Base-by-base conservation (phyloP, 2,329 filamentous ascomycete genomes). In the Beauveria australis region DNA sequence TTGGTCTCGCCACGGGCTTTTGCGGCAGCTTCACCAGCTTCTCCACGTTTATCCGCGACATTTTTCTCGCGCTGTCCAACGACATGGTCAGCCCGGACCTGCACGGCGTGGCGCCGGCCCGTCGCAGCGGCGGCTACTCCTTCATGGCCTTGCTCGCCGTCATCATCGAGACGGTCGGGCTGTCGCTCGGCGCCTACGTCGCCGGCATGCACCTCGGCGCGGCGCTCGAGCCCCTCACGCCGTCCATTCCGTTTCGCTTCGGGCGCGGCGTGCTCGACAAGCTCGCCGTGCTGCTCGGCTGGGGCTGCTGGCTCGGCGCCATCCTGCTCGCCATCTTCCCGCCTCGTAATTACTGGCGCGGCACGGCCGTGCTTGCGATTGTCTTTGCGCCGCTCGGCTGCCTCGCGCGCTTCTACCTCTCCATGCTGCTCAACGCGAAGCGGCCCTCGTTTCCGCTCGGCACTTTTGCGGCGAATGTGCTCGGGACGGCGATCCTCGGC, bases 21-120 rank as follows among this genome's bases (percentile, higher is more conserved):
- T 96, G 91, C 68, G 91, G 93, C 63, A 92, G 89, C 65, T 90
- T 94, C 68, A 97, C 92, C 0, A 92, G 89, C 10, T 96, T 96
- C 73, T 96, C 92, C 0, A 86, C 87, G 22, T 95, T 96, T 70
- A 86, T 92, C 52, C 82, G 89, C 7, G 92, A 96, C 67, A 75
- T 81, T 16, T 96, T 95, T 70, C 80, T 96, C 24, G 88, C 90
- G 0, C 74, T 95, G 19, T 87, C 89, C 4, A 94, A 96, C 69
- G 81, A 88, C 64, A 75, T 95, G 12, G 40, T 46, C 30, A 75
- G 73, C 10, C 69, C 72, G 1, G 70, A 73, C 0, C 73, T 75
- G 22, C 68, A 66, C 0, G 71, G 74, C 0, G 69, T 72, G 1
- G 71, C 75, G 0, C 71, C 76, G 1, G 69, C 76, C 2, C 62